Evolutionary conservation across 2,329 filamentous ascomycete species (phyloP).

Genomic region (Lachnum nothofagi): DNA sequence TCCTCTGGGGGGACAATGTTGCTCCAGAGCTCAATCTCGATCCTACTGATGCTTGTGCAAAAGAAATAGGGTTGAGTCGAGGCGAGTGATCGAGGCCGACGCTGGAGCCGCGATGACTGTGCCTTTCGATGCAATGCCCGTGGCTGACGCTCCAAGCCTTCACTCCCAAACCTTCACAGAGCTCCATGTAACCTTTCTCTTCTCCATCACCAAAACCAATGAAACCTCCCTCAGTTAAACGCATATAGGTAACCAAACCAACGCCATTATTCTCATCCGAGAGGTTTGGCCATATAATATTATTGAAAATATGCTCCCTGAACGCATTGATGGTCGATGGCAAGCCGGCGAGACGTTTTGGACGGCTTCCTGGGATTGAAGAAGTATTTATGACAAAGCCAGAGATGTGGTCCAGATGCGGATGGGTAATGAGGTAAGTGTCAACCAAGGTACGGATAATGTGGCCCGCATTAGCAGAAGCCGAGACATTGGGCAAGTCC

Average conservation of each 20-base stretch:
- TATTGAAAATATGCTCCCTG: constrained; percentile 95
- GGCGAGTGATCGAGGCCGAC: constrained; percentile 5
- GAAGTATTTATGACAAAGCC: constrained; percentile 93
- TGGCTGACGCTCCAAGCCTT: constrained; percentile 86
- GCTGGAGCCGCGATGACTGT: constrained; percentile 56
- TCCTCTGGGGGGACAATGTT: not conserved
- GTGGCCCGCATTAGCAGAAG: constrained; percentile 74
- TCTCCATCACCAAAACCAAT: constrained; percentile 76
- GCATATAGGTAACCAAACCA: constrained; percentile 83
- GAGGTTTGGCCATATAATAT: constrained; percentile 94
- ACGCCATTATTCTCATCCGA: constrained; percentile 94
- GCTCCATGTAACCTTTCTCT: constrained; percentile 76
- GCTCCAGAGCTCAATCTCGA: not conserved
- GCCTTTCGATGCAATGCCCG: constrained; percentile 76
- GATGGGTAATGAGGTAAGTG: constrained; percentile 88
- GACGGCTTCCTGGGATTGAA: constrained; percentile 70
- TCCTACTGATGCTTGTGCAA: not conserved
- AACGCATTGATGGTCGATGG: constrained; percentile 87
- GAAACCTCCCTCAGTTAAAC: constrained; percentile 83
- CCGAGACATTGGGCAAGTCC: constrained; percentile 58
- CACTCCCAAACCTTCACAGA: constrained; percentile 83
- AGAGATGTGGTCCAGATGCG: constrained; percentile 91
- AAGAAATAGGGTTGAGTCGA: constrained; percentile 1
- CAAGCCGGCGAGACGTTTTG: constrained; percentile 80
- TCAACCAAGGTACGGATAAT: constrained; percentile 76